A percentile compares a stretch with the other conserved stretches of the same genome.
phyloP scores from a whole-genome alignment of 139 green algal genomes.

The Dunaliella primolecta region DNA sequence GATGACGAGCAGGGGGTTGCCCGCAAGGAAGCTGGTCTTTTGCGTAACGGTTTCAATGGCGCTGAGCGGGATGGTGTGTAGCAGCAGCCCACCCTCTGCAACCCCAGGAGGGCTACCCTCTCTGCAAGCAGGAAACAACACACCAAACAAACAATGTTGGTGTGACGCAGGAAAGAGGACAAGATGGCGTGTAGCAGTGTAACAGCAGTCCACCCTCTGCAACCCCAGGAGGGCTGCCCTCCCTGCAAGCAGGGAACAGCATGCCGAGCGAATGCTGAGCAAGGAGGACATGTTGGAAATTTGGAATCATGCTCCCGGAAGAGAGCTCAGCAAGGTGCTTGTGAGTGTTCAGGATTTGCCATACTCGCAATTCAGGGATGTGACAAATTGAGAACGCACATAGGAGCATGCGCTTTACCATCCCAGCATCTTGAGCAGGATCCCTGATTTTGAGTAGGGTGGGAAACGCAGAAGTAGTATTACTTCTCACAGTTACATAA shows the following conservation, averaged over 20 bases:
- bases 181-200: no score
- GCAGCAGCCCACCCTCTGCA: not conserved
- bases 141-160: not conserved
- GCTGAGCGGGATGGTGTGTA: not conserved
- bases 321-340: no score
- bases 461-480: no score
- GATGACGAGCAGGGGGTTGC: not conserved
- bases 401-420: no score
- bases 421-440: no score
- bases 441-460: no score
- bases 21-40: conserved; percentile 13
- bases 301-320: no score
- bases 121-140: not conserved
- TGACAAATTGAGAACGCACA: no score
- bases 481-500: no score
- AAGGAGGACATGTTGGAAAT: no score
- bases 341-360: no score
- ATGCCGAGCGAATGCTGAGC: not conserved
- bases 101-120: not conserved
- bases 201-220: not conserved
- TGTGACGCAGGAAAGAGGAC: not conserved
- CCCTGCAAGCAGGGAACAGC: not conserved
- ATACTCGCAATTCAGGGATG: no score
- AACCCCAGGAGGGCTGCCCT: not conserved
- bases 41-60: conserved; percentile 24